phyloP scores from a whole-genome alignment of 192 early-diverging fungal species.

The Coemansia sp. region DNA sequence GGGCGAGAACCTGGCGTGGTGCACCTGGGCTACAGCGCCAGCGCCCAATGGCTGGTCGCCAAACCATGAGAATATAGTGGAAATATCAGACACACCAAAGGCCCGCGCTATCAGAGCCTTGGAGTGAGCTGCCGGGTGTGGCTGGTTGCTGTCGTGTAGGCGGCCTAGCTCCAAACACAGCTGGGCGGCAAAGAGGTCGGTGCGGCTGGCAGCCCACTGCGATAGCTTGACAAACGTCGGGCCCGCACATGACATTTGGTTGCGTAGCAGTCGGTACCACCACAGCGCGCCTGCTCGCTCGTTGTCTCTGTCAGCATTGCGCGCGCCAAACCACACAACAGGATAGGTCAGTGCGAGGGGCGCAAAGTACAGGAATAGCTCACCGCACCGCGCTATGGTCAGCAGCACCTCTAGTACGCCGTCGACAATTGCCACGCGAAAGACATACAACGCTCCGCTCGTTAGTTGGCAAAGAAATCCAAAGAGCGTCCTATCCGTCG shows the following conservation, averaged over 20 bases:
- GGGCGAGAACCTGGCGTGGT: slow-evolving; percentile 17
- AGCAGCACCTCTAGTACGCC: slow-evolving; percentile 21
- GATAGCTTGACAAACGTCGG: slow-evolving; percentile 96
- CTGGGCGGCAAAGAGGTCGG: slow-evolving; percentile 77
- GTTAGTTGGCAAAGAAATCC: neutral
- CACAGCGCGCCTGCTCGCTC: slow-evolving; percentile 66
- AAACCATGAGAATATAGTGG: slow-evolving; percentile 77
- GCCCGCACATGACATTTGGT: slow-evolving; percentile 80
- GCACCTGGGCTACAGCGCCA: slow-evolving; percentile 94
- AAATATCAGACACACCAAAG: slow-evolving; percentile 61
- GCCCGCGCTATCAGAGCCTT: slow-evolving; percentile 60
- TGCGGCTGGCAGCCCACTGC: slow-evolving; percentile 92
- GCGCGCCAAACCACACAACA: slow-evolving; percentile 56
- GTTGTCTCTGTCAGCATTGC: slow-evolving; percentile 41
- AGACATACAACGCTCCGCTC: slow-evolving; percentile 2
- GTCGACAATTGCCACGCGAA: slow-evolving; percentile 16
- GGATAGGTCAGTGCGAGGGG: slow-evolving; percentile 67
- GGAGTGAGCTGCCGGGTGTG: slow-evolving; percentile 75
- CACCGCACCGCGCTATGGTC: slow-evolving; percentile 55
- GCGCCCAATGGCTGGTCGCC: slow-evolving; percentile 78
- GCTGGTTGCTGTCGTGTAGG: slow-evolving; percentile 77
- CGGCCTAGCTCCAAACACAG: slow-evolving; percentile 72
- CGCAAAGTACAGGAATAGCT: slow-evolving; percentile 66
- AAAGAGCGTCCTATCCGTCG: neutral
- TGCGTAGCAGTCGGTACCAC: slow-evolving; percentile 83